Base-by-base conservation (phyloP, 306 rosid genomes). In the Sophora flavescens region DNA sequence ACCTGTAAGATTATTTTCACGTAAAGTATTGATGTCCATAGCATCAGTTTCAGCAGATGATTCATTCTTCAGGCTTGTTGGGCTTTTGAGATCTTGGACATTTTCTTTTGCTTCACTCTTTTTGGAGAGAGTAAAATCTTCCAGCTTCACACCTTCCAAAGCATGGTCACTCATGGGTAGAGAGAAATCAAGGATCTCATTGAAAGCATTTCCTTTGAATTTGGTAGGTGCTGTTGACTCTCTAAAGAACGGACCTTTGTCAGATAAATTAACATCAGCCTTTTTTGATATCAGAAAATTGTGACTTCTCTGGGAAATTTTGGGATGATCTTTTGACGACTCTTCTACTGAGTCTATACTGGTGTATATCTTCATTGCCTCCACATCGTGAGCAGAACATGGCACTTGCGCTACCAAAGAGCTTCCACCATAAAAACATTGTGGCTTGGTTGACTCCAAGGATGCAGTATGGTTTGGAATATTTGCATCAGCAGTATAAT, bases 31-130 rank as follows among this genome's bases (percentile, higher is more conserved):
- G 48, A 92, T 85, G 80, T 87, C 91, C 97, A 95, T 83, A 60
- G 87, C 70, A 81, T 83, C 88, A 67, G 93, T 91, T 74, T 90
- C 93, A 75, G 97, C 84, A 54, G 96, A 92, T 60, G 96, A 91
- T 78, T 87, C 93, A 36, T 87, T 85, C 80, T 62, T 82, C 86
- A 79, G 44, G 77, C 70, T 81, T 52, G 76, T 61, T 26, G 85
- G 71, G 76, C 72, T 48, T 70, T 80, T 71, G 63, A 71, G 71
- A 73, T 86, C 86, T 54, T 68, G 74, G 32, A 68, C 17, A 69
- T 75, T 72, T 79, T 82, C 87, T 60, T 47, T 87, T 74, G 78
- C 82, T 54, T 76, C 90, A 70, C 72, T 65, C 13, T 80, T 77
- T 28, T 50, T 50, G 64, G 86, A 83, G 79, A 77, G 73, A 77